Evolutionary conservation across 2,329 filamentous ascomycete genomes (phyloP).

Genomic region (Blastomyces parvus): DNA sequence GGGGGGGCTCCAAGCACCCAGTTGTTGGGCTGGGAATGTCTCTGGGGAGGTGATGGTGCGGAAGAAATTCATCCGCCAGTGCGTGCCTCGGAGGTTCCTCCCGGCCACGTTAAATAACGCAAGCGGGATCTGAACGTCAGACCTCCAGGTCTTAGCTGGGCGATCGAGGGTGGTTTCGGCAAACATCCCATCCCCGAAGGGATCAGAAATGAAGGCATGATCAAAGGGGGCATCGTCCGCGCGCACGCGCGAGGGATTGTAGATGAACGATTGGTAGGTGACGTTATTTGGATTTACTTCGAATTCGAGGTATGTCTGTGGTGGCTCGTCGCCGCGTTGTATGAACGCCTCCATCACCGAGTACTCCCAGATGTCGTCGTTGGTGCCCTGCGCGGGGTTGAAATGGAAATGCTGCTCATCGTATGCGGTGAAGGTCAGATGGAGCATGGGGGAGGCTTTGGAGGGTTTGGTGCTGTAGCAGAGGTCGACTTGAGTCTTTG

Average conservation of each 20-base stretch:
- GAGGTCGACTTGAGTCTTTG: slow-evolving; percentile 38
- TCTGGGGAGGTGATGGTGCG: slow-evolving; percentile 37
- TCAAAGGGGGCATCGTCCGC: slow-evolving; percentile 37
- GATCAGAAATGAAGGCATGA: slow-evolving; percentile 35
- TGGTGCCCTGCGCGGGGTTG: slow-evolving; percentile 31
- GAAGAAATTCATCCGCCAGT: slow-evolving; percentile 48
- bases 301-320: slow-evolving; percentile 44
- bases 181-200: slow-evolving; percentile 35
- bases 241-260: slow-evolving; percentile 42
- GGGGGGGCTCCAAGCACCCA: slow-evolving; percentile 38
- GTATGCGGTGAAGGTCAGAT: slow-evolving; percentile 38
- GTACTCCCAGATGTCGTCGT: slow-evolving; percentile 42
- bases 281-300: slow-evolving; percentile 45
- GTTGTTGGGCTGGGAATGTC: slow-evolving; percentile 31
- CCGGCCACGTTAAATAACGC: slow-evolving; percentile 42
- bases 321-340: slow-evolving; percentile 38
- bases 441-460: slow-evolving; percentile 18
- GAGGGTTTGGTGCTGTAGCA: slow-evolving; percentile 35
- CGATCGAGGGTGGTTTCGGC: slow-evolving; percentile 34
- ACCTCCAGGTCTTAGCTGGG: slow-evolving; percentile 33
- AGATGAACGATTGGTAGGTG: slow-evolving; percentile 45
- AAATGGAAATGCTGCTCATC: slow-evolving; percentile 43
- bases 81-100: slow-evolving; percentile 32
- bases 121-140: slow-evolving; percentile 37
- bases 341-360: slow-evolving; percentile 46